A percentile compares a stretch with the other conserved stretches of the same genome.
These are phyloP conservation scores for Amanita fuliginea DNA, from an alignment of 768 basidiomycete species.

Conservation along the genomic window DNA sequence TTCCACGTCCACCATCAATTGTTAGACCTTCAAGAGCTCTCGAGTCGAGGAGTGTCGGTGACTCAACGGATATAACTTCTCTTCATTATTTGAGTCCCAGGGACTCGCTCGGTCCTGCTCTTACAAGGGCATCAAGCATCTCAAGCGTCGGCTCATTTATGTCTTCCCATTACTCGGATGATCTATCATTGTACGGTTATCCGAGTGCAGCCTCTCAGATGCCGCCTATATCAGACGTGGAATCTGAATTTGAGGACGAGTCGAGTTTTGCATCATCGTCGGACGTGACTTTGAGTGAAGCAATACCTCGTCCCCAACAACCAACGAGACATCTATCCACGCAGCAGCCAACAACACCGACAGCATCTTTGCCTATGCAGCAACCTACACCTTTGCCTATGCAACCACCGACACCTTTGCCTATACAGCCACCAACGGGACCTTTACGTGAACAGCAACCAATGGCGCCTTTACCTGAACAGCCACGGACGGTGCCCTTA, in stretches of 20 bases:
- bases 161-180: conserved; percentile 67
- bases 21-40: neutral
- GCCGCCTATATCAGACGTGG: conserved; percentile 2
- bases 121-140: conserved; percentile 28
- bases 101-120: conserved; percentile 9
- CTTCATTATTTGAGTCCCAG: conserved; percentile 1
- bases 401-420: no score
- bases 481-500: no score
- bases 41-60: conserved; percentile 4
- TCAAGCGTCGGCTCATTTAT: conserved; percentile 32
- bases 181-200: conserved; percentile 31
- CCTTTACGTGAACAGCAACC: no score
- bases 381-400: no score
- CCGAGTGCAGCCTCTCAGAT: neutral
- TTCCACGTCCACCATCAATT: neutral
- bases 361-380: no score
- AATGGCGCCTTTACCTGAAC: no score
- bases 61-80: conserved; percentile 1
- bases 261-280: conserved; percentile 10
- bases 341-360: neutral
- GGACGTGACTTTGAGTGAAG: conserved; percentile 11
- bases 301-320: conserved; percentile 5
- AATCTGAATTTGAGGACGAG: conserved; percentile 11
- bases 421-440: neutral
- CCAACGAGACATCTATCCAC: conserved; percentile 1